Percentiles rank a stretch among this genome's conserved stretches.
phyloP scores from a whole-genome alignment of 805 yeast species.

The Candida lessepsii region DNA sequence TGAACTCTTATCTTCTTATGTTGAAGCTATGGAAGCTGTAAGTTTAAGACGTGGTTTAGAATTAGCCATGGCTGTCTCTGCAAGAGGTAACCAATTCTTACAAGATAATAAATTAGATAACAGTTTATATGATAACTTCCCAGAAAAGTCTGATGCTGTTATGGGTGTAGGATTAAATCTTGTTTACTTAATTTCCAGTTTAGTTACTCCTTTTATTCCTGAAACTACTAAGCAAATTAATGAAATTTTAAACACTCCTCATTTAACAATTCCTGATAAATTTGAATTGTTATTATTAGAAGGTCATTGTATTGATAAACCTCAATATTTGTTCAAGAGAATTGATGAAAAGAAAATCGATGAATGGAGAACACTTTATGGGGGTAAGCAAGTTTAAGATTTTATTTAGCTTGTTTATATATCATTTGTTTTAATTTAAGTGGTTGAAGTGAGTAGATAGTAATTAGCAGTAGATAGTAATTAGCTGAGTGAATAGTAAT shows the following conservation, averaged over 20 bases:
- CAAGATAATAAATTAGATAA: conserved; percentile 96
- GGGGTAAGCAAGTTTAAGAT: conserved; percentile 74
- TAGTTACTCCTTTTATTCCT: conserved; percentile 89
- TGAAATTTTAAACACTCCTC: conserved; percentile 81
- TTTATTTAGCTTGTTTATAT: too few species aligned
- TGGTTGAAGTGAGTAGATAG: too few species aligned
- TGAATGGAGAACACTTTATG: conserved; percentile 82
- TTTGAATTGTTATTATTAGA: conserved; percentile 66
- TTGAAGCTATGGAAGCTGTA: conserved; percentile 70
- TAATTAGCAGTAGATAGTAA: too few species aligned
- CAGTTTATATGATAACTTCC: conserved; percentile 68
- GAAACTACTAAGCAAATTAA: conserved; percentile 68
- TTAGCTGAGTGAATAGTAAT: too few species aligned
- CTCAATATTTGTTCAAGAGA: conserved; percentile 87
- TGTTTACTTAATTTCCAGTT: conserved; percentile 78
- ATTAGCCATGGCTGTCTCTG: conserved; percentile 83
- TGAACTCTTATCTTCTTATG: conserved; percentile 57
- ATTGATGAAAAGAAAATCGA: conserved; percentile 87
- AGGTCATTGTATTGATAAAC: conserved; percentile 88
- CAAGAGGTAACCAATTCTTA: conserved; percentile 91
- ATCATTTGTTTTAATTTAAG: too few species aligned
- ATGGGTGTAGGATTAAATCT: conserved; percentile 89
- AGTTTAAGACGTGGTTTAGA: conserved; percentile 88
- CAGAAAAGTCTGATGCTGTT: conserved; percentile 85
- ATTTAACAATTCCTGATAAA: conserved; percentile 70